Evolutionary conservation across 1,139 yeast genomes (phyloP).

Genomic region (Hyphopichia wangnamkhiaoensis): DNA sequence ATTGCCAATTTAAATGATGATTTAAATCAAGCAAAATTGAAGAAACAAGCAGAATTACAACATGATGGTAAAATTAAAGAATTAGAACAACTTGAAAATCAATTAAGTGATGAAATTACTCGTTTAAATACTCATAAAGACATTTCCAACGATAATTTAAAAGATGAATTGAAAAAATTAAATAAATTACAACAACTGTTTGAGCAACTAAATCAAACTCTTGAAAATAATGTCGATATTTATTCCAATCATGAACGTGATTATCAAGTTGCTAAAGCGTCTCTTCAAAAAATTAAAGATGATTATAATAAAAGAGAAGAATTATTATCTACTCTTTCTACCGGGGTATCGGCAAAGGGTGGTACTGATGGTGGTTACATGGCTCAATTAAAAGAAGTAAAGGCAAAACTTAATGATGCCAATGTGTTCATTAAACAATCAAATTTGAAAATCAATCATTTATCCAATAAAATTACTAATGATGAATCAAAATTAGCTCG

Average conservation of each 20-base stretch:
- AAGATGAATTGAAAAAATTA: conserved; percentile 43
- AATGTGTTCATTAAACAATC: conserved; percentile 62
- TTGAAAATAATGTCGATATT: conserved; percentile 31
- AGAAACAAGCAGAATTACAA: conserved; percentile 59
- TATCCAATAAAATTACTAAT: conserved; percentile 51
- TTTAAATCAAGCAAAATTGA: conserved; percentile 52
- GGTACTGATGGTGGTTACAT: conserved; percentile 75
- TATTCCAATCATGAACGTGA: conserved; percentile 31
- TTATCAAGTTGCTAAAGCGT: conserved; percentile 45
- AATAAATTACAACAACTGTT: conserved; percentile 16
- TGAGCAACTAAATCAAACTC: conserved; percentile 17
- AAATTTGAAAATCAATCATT: conserved; percentile 58
- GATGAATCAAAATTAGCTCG: conserved; percentile 54
- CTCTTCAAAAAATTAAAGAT: conserved; percentile 46
- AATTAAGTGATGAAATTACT: conserved; percentile 65
- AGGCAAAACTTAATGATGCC: conserved; percentile 55
- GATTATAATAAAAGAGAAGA: conserved; percentile 72
- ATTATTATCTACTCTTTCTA: conserved; percentile 75
- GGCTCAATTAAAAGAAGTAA: conserved; percentile 69
- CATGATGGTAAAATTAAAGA: conserved; percentile 63
- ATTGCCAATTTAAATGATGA: conserved; percentile 63
- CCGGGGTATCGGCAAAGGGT: conserved; percentile 89
- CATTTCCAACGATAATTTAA: conserved; percentile 53
- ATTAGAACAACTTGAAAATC: conserved; percentile 60
- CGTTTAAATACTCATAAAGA: conserved; percentile 66